Percentiles rank a stretch among this genome's conserved stretches.
These are phyloP conservation scores for Symmetrospora coprosmae DNA, from an alignment of 768 basidiomycete species.

Conservation along the genomic window DNA sequence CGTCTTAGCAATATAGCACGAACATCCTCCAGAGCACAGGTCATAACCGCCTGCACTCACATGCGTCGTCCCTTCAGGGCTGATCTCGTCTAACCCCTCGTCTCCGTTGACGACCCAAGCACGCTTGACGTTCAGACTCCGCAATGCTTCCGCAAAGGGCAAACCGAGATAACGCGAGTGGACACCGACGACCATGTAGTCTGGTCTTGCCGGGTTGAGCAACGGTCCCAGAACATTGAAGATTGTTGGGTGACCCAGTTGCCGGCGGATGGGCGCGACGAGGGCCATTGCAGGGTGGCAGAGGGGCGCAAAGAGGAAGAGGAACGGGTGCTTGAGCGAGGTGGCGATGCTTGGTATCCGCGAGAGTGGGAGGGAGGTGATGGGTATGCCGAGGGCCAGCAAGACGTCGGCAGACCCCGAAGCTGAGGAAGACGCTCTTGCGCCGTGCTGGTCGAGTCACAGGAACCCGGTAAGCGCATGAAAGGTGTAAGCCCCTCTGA, in stretches of 20 bases:
- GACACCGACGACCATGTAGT: conserved; percentile 82
- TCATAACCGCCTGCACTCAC: conserved; percentile 36
- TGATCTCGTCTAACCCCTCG: conserved; percentile 88
- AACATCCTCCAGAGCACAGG: no score
- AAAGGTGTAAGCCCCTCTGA: no score
- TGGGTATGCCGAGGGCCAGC: conserved; percentile 59
- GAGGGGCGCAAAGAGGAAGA: conserved; percentile 83
- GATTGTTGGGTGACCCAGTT: conserved; percentile 85
- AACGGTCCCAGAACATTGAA: conserved; percentile 92
- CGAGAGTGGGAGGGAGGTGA: conserved; percentile 48
- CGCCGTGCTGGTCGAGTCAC: conserved; percentile 51
- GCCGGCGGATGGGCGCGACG: conserved; percentile 68
- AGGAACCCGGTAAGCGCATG: background rate
- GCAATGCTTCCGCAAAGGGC: conserved; percentile 63
- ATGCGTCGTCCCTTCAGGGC: conserved; percentile 76
- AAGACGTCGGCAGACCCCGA: conserved; percentile 94
- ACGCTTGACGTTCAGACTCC: conserved; percentile 58
- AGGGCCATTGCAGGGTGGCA: conserved; percentile 77
- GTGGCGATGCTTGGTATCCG: conserved; percentile 42
- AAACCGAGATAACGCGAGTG: conserved; percentile 64
- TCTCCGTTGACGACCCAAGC: conserved; percentile 87
- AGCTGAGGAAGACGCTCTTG: conserved; percentile 70
- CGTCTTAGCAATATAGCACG: no score
- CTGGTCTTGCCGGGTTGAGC: conserved; percentile 76
- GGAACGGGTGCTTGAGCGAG: conserved; percentile 50